phyloP scores from a whole-genome alignment of 2,329 filamentous ascomycete genomes.

The Sporothrix humicola region DNA sequence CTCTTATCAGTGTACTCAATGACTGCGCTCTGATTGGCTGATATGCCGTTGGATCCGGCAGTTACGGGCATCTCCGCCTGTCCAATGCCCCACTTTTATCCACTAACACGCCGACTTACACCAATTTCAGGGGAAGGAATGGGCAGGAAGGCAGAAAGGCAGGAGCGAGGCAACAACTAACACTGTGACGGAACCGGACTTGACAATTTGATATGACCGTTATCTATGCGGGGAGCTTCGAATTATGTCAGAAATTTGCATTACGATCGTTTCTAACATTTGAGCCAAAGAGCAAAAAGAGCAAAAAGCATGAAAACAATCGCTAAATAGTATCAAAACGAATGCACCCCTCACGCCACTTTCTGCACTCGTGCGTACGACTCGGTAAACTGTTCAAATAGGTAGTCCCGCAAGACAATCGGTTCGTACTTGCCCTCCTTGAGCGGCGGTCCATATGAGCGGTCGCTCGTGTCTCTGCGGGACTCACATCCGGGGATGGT shows the following conservation, averaged over 20 bases:
- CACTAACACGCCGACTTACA: slow-evolving; percentile 7
- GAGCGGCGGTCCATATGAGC: background rate
- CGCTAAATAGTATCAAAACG: background rate
- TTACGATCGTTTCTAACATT: too few species aligned
- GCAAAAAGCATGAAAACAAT: background rate
- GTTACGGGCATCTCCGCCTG: slow-evolving; percentile 10
- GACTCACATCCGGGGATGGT: slow-evolving; percentile 26
- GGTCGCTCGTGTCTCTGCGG: slow-evolving; percentile 1
- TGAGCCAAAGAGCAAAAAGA: background rate
- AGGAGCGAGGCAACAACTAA: too few species aligned
- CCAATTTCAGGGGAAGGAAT: background rate
- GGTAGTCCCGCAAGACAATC: slow-evolving; percentile 2
- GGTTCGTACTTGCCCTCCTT: background rate
- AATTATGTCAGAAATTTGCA: too few species aligned
- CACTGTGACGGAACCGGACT: too few species aligned
- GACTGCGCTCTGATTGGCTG: background rate
- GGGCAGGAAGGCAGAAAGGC: too few species aligned
- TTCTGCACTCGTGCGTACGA: slow-evolving; percentile 10
- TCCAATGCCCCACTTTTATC: background rate
- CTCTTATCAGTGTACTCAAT: slow-evolving; percentile 1
- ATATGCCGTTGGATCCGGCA: background rate
- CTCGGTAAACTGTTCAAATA: slow-evolving; percentile 1
- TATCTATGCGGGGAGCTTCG: background rate
- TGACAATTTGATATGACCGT: background rate
- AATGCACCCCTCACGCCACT: background rate